Conservation (phyloP, 2,329 filamentous ascomycete genomes). For the Botrytis byssoidea region DNA sequence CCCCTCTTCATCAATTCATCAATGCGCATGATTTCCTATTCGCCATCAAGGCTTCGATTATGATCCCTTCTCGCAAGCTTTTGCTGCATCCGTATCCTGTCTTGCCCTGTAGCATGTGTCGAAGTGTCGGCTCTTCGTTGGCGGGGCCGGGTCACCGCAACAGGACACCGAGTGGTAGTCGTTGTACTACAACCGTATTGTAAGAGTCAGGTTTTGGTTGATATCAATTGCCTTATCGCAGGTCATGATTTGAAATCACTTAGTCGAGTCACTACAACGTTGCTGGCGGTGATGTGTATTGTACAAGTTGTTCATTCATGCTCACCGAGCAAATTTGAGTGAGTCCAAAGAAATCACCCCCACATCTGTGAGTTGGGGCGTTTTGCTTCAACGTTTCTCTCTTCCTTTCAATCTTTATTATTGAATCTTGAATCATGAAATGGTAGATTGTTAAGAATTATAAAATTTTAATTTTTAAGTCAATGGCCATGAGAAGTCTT, state of each 20-base stretch:
- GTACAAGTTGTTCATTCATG: background rate
- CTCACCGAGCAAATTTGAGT: background rate
- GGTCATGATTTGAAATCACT: background rate
- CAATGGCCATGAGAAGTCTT: background rate
- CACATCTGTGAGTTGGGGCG: background rate
- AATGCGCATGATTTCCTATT: background rate
- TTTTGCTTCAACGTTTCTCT: background rate
- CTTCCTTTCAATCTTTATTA: background rate
- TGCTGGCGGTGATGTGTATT: background rate
- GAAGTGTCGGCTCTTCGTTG: background rate
- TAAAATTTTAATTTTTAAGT: background rate
- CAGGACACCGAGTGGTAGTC: background rate
- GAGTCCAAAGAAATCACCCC: background rate
- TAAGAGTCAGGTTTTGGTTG: background rate
- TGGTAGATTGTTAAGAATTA: background rate
- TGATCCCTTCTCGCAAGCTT: background rate
- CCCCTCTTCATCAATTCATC: background rate
- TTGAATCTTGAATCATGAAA: background rate
- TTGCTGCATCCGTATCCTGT: background rate
- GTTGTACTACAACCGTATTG: background rate
- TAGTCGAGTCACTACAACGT: background rate
- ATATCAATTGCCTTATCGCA: background rate
- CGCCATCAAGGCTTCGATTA: background rate
- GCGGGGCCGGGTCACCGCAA: background rate
- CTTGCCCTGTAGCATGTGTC: background rate